Percentiles rank a stretch among this genome's conserved stretches.
phyloP scores from a whole-genome alignment of 306 rosid species.

The Lathyrus sativus region DNA sequence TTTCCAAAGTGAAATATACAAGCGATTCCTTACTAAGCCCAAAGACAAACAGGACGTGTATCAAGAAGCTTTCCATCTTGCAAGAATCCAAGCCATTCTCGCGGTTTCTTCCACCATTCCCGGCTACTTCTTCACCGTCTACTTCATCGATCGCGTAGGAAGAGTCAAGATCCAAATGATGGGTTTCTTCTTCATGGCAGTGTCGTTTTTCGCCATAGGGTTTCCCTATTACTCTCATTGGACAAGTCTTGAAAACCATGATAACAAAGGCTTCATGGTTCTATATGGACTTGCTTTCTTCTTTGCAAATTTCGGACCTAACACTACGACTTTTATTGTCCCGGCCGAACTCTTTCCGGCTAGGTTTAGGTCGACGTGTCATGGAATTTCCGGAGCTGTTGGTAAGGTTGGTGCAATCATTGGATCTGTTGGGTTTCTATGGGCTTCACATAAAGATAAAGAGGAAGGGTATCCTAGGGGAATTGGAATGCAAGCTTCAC shows the following conservation, averaged over 20 bases:
- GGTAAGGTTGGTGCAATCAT: conserved; percentile 78
- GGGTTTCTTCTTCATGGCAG: conserved; percentile 66
- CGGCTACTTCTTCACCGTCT: conserved; percentile 72
- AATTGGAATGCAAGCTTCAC: conserved; percentile 49
- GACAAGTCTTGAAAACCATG: neutral
- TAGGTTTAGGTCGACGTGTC: conserved; percentile 75
- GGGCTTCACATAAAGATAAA: conserved; percentile 42
- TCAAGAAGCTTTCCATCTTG: conserved; percentile 41
- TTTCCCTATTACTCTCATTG: conserved; percentile 57
- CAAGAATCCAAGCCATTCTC: conserved; percentile 61
- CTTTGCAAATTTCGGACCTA: conserved; percentile 88
- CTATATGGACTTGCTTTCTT: conserved; percentile 73
- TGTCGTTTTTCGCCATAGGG: conserved; percentile 54
- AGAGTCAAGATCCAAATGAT: conserved; percentile 63
- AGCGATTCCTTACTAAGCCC: neutral
- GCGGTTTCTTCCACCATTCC: conserved; percentile 69
- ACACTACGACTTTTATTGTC: conserved; percentile 79
- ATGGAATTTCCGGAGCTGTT: conserved; percentile 74
- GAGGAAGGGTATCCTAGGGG: conserved; percentile 40
- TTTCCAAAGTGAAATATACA: conserved; percentile 64
- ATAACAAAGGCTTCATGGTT: conserved; percentile 44
- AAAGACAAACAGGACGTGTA: neutral
- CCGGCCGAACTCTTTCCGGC: conserved; percentile 87
- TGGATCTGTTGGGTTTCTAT: conserved; percentile 65
- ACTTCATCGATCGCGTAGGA: conserved; percentile 70